These are phyloP conservation scores for Pestalotiopsis fici DNA, from an alignment of 2,329 filamentous ascomycete species.

Conservation along the genomic window DNA sequence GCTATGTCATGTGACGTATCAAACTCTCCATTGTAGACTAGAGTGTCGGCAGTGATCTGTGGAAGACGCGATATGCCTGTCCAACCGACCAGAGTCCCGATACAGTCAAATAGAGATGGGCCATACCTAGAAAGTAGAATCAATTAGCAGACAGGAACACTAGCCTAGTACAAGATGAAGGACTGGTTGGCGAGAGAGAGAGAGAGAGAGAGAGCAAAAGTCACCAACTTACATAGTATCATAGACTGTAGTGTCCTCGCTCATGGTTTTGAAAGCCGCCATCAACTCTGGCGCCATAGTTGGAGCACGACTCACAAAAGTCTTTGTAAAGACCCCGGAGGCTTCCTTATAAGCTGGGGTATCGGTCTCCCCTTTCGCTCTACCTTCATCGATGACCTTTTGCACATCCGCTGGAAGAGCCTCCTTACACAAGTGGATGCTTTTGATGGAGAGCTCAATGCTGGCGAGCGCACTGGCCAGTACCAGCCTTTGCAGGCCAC, in stretches of 20 bases:
- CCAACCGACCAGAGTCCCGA: slow-evolving; percentile 17
- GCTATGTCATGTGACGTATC: slow-evolving; percentile 25
- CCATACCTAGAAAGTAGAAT: slow-evolving; percentile 17
- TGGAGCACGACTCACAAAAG: not conserved
- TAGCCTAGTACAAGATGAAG: not conserved
- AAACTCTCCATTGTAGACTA: slow-evolving; percentile 25
- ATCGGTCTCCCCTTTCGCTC: not conserved
- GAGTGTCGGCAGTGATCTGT: slow-evolving; percentile 12
- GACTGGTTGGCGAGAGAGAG: too few relatives aligned
- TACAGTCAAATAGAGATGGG: slow-evolving; percentile 15
- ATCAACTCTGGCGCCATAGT: not conserved
- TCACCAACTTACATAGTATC: not conserved
- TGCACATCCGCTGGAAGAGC: not conserved
- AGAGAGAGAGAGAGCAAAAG: too few relatives aligned
- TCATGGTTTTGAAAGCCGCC: not conserved
- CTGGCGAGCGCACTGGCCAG: not conserved
- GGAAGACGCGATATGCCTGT: slow-evolving; percentile 18
- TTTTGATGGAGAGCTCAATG: not conserved
- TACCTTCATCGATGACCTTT: not conserved
- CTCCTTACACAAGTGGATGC: not conserved
- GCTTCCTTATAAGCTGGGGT: not conserved
- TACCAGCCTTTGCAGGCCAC: not conserved
- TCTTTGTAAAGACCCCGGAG: not conserved
- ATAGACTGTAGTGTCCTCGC: not conserved
- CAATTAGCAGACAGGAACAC: not conserved